Conservation (phyloP, 108 stramenopile genomes). For the Cyclotella choctawhatcheeana region DNA sequence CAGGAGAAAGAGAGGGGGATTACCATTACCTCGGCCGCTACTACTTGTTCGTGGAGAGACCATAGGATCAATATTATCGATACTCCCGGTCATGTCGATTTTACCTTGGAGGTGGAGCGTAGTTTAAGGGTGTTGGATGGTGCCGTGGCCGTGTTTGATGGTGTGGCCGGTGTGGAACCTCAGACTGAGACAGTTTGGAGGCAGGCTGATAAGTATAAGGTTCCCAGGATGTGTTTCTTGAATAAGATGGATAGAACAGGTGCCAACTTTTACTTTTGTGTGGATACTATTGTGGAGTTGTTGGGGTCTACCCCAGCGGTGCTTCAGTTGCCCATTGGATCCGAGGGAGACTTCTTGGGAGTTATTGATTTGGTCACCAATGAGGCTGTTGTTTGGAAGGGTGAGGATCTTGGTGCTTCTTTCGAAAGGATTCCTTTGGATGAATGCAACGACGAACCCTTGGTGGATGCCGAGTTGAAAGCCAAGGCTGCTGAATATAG, state of each 20-base stretch:
- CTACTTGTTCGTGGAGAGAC: constrained; percentile 95
- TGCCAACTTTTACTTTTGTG: constrained; percentile 96
- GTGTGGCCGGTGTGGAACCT: constrained; percentile 99
- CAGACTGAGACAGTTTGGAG: constrained; percentile 99
- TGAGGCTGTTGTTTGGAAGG: constrained; percentile 95
- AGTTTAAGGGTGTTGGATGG: constrained; percentile 98
- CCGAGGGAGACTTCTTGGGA: constrained; percentile 92
- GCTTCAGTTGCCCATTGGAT: constrained; percentile 95
- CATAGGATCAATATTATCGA: constrained; percentile 98
- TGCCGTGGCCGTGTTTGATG: constrained; percentile 98
- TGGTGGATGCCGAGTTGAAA: constrained; percentile 89
- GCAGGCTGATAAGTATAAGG: constrained; percentile 97
- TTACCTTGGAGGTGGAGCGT: constrained; percentile 97
- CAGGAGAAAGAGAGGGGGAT: constrained; percentile 99
- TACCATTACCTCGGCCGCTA: constrained; percentile 99
- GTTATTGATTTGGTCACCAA: constrained; percentile 97
- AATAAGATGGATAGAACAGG: constrained; percentile 99
- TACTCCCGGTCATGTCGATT: constrained; percentile 96
- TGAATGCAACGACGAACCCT: constrained; percentile 86
- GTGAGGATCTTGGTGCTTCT: constrained; percentile 96
- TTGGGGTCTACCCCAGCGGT: constrained; percentile 94
- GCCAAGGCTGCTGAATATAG: constrained; percentile 83
- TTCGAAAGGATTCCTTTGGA: constrained; percentile 90
- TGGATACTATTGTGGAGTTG: constrained; percentile 91
- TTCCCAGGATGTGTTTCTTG: constrained; percentile 98